phyloP scores from a whole-genome alignment of 2,329 filamentous ascomycete genomes.

The Rhinocladiella mackenziei region DNA sequence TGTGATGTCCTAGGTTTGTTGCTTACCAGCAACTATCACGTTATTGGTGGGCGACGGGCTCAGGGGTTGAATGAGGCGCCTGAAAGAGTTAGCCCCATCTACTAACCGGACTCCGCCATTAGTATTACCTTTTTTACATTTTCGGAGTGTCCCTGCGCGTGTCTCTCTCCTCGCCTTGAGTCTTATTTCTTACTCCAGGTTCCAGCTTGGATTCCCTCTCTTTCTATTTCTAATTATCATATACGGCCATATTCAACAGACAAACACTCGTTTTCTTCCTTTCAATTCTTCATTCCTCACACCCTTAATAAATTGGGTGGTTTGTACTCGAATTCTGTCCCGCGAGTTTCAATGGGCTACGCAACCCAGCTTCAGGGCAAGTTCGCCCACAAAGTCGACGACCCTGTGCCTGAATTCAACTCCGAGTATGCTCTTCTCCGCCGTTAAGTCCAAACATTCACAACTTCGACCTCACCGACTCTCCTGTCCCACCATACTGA shows the following conservation, averaged over 20 bases:
- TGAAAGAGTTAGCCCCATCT: neutral
- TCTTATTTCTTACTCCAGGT: neutral
- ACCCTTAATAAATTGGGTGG: neutral
- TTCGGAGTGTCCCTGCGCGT: neutral
- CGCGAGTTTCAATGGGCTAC: conserved; percentile 21
- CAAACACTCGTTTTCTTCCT: conserved; percentile 5
- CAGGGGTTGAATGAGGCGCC: neutral
- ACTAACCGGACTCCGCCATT: conserved; percentile 24
- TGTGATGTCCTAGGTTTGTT: no score
- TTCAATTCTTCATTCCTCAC: neutral
- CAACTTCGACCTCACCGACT: no score
- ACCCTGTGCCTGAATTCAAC: conserved; percentile 30
- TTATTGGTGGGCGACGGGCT: neutral
- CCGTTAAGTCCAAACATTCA: neutral
- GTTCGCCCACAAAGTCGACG: conserved; percentile 28
- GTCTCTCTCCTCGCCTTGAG: neutral
- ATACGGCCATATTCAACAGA: neutral
- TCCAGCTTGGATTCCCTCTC: neutral
- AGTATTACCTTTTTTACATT: conserved; percentile 3
- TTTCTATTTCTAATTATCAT: neutral
- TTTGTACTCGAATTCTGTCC: neutral
- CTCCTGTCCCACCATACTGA: no score
- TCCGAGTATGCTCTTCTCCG: conserved; percentile 22
- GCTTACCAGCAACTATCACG: neutral
- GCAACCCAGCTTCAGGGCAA: conserved; percentile 28